phyloP scores from a whole-genome alignment of 345 rosid genomes.

The Chamaenerion angustifolium region DNA sequence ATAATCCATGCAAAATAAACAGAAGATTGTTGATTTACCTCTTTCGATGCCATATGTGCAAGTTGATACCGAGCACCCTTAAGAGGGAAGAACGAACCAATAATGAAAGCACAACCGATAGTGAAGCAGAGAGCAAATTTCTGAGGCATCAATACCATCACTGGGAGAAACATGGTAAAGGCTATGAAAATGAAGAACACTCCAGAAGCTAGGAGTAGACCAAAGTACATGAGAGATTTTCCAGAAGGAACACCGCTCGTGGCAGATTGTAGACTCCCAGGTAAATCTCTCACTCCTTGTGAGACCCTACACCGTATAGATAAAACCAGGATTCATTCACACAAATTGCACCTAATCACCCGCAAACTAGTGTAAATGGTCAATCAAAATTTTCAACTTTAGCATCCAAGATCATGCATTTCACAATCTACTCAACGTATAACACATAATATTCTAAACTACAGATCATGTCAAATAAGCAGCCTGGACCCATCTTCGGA shows the following conservation, averaged over 20 bases:
- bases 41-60: conserved; percentile 78
- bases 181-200: conserved; percentile 75
- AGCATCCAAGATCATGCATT: background rate
- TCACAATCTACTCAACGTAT: too few relatives aligned
- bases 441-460: too few relatives aligned
- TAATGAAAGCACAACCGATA: conserved; percentile 68
- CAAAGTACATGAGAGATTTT: conserved; percentile 75
- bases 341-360: background rate
- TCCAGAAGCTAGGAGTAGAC: conserved; percentile 63
- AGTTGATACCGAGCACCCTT: conserved; percentile 75
- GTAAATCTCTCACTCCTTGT: conserved; percentile 77
- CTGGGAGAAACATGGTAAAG: conserved; percentile 89
- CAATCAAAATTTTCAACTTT: background rate
- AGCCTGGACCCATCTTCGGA: background rate
- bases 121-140: conserved; percentile 90
- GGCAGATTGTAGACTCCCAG: conserved; percentile 69
- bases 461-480: background rate
- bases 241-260: conserved; percentile 84
- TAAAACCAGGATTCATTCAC: conserved; percentile 5
- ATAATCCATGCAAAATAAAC: background rate
- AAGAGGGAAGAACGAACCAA: conserved; percentile 78
- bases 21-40: conserved; percentile 26
- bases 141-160: conserved; percentile 90
- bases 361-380: background rate
- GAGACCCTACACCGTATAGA: conserved; percentile 39